Evolutionary conservation across 805 yeast genomes (phyloP).

Genomic region (Kodamaea sagamina): DNA sequence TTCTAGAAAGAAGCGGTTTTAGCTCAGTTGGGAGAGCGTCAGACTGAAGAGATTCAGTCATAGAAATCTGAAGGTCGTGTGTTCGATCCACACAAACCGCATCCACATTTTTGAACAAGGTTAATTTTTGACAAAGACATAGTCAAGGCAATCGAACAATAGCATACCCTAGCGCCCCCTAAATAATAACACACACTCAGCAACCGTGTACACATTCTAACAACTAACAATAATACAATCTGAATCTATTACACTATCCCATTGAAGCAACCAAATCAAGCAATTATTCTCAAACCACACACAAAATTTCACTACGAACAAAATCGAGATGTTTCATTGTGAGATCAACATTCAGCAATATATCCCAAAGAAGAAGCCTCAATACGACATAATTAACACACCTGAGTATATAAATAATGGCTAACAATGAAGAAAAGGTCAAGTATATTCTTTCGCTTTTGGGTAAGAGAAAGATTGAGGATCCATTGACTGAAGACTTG

Average conservation of each 20-base stretch:
- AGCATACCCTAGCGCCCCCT: too few species aligned
- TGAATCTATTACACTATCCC: constrained; percentile 6
- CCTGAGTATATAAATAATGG: constrained; percentile 15
- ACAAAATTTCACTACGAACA: constrained; percentile 1
- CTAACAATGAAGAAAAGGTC: constrained; percentile 11
- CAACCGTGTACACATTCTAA: background rate
- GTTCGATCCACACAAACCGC: too few species aligned
- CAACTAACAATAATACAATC: background rate
- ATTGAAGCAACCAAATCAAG: background rate
- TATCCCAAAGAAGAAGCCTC: constrained; percentile 5
- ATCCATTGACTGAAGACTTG: background rate
- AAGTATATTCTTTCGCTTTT: constrained; percentile 9
- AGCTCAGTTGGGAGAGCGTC: too few species aligned
- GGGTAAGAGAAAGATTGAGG: constrained; percentile 2
- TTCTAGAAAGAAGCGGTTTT: too few species aligned
- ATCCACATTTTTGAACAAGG: too few species aligned
- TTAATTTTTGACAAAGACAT: too few species aligned
- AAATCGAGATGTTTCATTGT: constrained; percentile 6
- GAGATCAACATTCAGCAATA: background rate
- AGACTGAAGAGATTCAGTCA: too few species aligned
- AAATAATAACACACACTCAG: too few species aligned
- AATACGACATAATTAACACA: background rate
- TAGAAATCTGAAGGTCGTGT: too few species aligned
- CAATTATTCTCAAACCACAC: background rate
- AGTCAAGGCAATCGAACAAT: too few species aligned